A percentile compares a stretch with the other conserved stretches of the same genome.
phyloP scores from a whole-genome alignment of 768 basidiomycete genomes.

The Grammothele lineata region DNA sequence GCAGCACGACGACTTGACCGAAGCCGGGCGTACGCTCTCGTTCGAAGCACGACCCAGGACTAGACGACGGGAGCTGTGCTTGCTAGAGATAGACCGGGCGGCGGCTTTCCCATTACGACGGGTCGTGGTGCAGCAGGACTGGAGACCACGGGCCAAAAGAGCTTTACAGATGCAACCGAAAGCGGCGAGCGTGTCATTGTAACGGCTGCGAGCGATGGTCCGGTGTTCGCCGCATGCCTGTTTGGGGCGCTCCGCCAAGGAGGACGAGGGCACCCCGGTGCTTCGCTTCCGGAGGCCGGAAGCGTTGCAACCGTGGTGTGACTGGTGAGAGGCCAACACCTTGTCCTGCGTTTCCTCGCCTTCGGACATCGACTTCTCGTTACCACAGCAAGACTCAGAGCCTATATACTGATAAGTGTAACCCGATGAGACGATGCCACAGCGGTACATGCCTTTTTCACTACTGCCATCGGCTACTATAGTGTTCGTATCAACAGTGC shows the following conservation, averaged over 20 bases:
- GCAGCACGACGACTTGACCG: slow-evolving; percentile 20
- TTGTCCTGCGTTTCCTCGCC: too few relatives aligned
- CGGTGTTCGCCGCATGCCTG: slow-evolving; percentile 24
- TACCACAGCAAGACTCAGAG: too few relatives aligned
- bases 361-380: too few relatives aligned
- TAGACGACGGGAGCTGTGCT: not conserved
- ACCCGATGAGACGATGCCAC: too few relatives aligned
- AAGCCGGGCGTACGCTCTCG: slow-evolving; percentile 5
- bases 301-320: too few relatives aligned
- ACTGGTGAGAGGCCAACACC: too few relatives aligned
- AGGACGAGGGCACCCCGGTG: not conserved
- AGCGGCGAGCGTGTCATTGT: slow-evolving; percentile 24
- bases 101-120: not conserved
- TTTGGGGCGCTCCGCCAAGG: slow-evolving; percentile 10
- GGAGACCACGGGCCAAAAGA: slow-evolving; percentile 23
- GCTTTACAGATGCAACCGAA: slow-evolving; percentile 28
- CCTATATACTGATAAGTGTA: too few relatives aligned
- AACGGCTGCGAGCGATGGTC: slow-evolving; percentile 21
- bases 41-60: not conserved
- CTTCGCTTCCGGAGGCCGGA: too few relatives aligned
- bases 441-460: too few relatives aligned
- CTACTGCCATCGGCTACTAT: too few relatives aligned
- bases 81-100: slow-evolving; percentile 2
- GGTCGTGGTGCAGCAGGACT: slow-evolving; percentile 21
- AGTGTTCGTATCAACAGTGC: too few relatives aligned